phyloP scores from a whole-genome alignment of 2,329 filamentous ascomycete species.

The Scedosporium boydii region DNA sequence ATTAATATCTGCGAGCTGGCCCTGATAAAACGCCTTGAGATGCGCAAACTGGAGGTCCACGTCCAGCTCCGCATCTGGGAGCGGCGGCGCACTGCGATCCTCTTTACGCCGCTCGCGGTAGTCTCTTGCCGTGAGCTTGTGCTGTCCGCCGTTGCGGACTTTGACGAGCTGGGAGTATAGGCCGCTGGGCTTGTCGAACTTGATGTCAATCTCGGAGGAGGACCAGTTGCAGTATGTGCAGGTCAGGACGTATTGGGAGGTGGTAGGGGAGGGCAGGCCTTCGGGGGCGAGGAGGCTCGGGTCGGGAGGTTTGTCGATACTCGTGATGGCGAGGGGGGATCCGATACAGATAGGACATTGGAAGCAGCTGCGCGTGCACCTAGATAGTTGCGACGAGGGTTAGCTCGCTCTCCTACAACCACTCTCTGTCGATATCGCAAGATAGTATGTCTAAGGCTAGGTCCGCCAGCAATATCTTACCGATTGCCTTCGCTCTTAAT shows the following conservation, averaged over 20 bases:
- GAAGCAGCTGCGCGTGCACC: slow-evolving; percentile 90
- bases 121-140: slow-evolving; percentile 40
- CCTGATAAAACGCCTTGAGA: slow-evolving; percentile 71
- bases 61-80: slow-evolving; percentile 32
- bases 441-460: no score
- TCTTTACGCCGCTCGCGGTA: slow-evolving; percentile 43
- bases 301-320: slow-evolving; percentile 50
- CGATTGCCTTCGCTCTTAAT: slow-evolving; percentile 89
- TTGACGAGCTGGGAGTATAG: slow-evolving; percentile 73
- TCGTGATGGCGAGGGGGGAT: slow-evolving; percentile 60
- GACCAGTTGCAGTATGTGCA: slow-evolving; percentile 94
- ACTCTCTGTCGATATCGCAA: no score
- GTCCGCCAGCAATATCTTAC: slow-evolving; percentile 35
- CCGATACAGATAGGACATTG: slow-evolving; percentile 85
- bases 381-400: slow-evolving; percentile 21
- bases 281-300: slow-evolving; percentile 34
- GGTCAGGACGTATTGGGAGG: slow-evolving; percentile 56
- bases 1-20: slow-evolving; percentile 59
- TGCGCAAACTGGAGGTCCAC: slow-evolving; percentile 64
- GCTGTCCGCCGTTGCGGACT: slow-evolving; percentile 51
- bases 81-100: slow-evolving; percentile 19
- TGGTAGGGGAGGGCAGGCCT: slow-evolving; percentile 12
- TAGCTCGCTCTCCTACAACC: no score
- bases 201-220: slow-evolving; percentile 78
- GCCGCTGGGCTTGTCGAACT: slow-evolving; percentile 81